These are phyloP conservation scores for Aspergillus ustus DNA, from an alignment of 2,329 filamentous ascomycete genomes.

Conservation along the genomic window DNA sequence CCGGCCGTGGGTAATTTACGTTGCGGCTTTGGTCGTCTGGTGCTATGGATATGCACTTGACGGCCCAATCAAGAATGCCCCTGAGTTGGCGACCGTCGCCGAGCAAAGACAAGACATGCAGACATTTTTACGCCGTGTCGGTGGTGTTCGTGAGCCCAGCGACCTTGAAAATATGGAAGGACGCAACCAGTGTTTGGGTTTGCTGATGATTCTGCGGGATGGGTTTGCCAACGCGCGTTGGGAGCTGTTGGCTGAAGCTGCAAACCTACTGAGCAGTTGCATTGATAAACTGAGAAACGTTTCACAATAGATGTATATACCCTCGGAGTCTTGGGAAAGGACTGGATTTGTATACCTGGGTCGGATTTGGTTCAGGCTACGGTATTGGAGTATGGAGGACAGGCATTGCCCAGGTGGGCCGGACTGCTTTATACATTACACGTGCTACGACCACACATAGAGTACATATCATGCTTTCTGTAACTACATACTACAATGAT, in stretches of 20 bases:
- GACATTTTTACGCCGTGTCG: slow-evolving; percentile 73
- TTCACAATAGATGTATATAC: slow-evolving; percentile 9
- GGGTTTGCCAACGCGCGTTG: slow-evolving; percentile 83
- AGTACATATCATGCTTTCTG: not conserved
- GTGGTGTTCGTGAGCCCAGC: slow-evolving; percentile 73
- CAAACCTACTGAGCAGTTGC: slow-evolving; percentile 78
- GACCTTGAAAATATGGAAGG: slow-evolving; percentile 75
- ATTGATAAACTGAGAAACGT: slow-evolving; percentile 62
- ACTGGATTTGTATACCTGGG: slow-evolving; percentile 13
- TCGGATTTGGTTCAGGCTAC: slow-evolving; percentile 2
- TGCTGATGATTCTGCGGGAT: slow-evolving; percentile 80
- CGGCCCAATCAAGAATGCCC: slow-evolving; percentile 64
- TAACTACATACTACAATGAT: not conserved
- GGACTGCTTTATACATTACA: slow-evolving; percentile 1
- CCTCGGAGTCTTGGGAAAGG: not conserved
- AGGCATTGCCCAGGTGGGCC: not conserved
- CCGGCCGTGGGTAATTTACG: slow-evolving; percentile 93
- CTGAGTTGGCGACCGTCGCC: slow-evolving; percentile 61
- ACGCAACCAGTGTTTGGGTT: slow-evolving; percentile 79
- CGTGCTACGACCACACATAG: slow-evolving; percentile 1
- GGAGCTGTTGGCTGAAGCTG: slow-evolving; percentile 90
- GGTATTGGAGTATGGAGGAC: not conserved
- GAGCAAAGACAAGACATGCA: slow-evolving; percentile 80
- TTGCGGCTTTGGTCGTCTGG: slow-evolving; percentile 91
- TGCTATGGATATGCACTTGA: slow-evolving; percentile 91